Conservation (phyloP, 257 asterid genomes). For the Solanum pinnatisectum region DNA sequence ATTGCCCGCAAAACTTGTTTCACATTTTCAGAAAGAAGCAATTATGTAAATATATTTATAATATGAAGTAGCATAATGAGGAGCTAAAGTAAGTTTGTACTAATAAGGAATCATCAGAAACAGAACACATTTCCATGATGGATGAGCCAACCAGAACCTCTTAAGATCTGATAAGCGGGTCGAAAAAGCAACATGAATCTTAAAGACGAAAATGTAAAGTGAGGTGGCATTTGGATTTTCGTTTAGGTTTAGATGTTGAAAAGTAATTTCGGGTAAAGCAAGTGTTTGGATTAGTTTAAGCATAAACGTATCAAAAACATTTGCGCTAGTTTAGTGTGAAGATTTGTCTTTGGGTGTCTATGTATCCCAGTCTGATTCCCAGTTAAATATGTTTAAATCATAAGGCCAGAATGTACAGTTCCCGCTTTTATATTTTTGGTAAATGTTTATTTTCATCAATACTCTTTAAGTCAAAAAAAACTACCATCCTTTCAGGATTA, state of each 20-base stretch:
- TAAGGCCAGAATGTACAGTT: neutral
- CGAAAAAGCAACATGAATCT: neutral
- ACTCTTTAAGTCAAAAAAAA: neutral
- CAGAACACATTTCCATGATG: neutral
- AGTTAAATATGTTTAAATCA: neutral
- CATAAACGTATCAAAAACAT: neutral
- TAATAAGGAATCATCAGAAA: neutral
- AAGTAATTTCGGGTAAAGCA: neutral
- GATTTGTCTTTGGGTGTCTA: neutral
- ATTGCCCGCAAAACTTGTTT: neutral
- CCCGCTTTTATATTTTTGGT: neutral
- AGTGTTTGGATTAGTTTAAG: neutral
- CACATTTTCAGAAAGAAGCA: neutral
- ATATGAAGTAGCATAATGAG: neutral
- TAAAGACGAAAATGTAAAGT: neutral
- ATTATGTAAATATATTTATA: neutral
- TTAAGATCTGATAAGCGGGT: neutral
- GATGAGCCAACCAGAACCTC: neutral
- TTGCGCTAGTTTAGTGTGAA: neutral
- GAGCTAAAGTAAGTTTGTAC: neutral
- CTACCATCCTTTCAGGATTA: neutral
- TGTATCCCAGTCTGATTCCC: neutral
- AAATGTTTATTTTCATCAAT: neutral
- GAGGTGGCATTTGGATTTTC: neutral
- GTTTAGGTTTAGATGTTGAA: neutral